Evolutionary conservation across 345 rosid genomes (phyloP).

Genomic region (Aquilaria yunnanensis): DNA sequence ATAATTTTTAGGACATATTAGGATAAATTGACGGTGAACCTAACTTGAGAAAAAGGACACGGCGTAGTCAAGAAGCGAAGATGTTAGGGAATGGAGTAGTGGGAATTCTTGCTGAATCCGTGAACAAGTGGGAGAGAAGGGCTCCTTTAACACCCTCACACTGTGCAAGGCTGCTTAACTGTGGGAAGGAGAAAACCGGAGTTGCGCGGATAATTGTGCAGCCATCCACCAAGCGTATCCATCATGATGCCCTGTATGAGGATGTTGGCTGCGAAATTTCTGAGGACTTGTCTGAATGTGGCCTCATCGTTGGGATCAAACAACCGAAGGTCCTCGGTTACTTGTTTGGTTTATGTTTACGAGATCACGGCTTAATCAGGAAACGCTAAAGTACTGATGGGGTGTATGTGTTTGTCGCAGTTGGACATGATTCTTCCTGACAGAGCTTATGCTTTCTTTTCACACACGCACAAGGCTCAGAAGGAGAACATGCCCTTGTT

Average conservation of each 20-base stretch:
- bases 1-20: too few species aligned
- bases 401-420: conserved; percentile 27
- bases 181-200: conserved; percentile 64
- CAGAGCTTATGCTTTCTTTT: conserved; percentile 88
- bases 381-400: not conserved
- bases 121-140: conserved; percentile 93
- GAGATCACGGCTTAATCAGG: not conserved
- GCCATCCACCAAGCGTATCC: conserved; percentile 88
- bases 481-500: conserved; percentile 80
- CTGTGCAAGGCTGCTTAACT: conserved; percentile 74
- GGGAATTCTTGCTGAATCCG: conserved; percentile 73
- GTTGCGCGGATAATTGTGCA: conserved; percentile 75
- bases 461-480: conserved; percentile 90
- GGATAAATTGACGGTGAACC: too few species aligned
- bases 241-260: conserved; percentile 74
- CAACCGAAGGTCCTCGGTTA: conserved; percentile 54
- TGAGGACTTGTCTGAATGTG: conserved; percentile 83
- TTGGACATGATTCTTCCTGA: conserved; percentile 69
- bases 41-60: too few species aligned
- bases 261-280: conserved; percentile 84
- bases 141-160: conserved; percentile 84
- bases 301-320: conserved; percentile 77
- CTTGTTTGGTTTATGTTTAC: not conserved
- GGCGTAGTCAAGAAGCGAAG: not conserved
- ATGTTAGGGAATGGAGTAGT: conserved; percentile 90